Evolutionary conservation across 2,329 filamentous ascomycete genomes (phyloP), one percentile per base, ranked within the genome.

Genomic region (Cercospora canescens): DNA sequence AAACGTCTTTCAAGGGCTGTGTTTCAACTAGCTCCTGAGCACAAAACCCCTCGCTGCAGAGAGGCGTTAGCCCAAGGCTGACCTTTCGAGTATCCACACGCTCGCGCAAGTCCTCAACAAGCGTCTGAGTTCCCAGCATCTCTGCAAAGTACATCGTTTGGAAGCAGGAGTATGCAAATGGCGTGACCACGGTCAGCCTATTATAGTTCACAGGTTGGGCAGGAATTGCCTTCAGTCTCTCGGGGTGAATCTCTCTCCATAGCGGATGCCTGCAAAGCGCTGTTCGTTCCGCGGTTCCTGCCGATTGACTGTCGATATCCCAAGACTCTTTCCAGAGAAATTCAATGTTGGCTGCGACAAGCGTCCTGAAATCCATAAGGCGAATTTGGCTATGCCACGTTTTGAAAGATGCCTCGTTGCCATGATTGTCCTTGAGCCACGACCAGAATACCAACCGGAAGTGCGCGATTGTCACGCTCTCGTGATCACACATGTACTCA

Each of bases 271-370:
- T 18, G 8, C 32, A 30, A 5, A 62, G 32, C 11, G 30, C 24
- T 16, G 50, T 62, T 39, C 16, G 32, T 8, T 62, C 60, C 8
- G 18, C 35, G 16, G 48, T 41, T 16, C 35, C 21, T 14, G 60
- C 50, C n/a, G 60, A 56, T 35, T 62, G 62, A 30, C 41, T 21
- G n/a, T 77, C 69, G 1, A 79, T 65, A 61, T 82, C 80, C 37
- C 81, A 76, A 0, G 85, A 82, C 73, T 95, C 90, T 65, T 89
- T 89, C 76, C 84, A 87, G 0, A 95, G 78, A 67, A 89, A 94
- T 0, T 82, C 79, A 0, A 86, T 75, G 56, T 93, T 86, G 0
- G 86, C 86, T 1, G 85, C 79, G 1, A 94, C 74, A 0, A 86
- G 82, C 0, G 82, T 79, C 0, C 91, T 83, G 65, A 92, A 94